These are phyloP conservation scores for Xylaria arbuscula DNA, from an alignment of 2,329 filamentous ascomycete species.

Conservation along the genomic window DNA sequence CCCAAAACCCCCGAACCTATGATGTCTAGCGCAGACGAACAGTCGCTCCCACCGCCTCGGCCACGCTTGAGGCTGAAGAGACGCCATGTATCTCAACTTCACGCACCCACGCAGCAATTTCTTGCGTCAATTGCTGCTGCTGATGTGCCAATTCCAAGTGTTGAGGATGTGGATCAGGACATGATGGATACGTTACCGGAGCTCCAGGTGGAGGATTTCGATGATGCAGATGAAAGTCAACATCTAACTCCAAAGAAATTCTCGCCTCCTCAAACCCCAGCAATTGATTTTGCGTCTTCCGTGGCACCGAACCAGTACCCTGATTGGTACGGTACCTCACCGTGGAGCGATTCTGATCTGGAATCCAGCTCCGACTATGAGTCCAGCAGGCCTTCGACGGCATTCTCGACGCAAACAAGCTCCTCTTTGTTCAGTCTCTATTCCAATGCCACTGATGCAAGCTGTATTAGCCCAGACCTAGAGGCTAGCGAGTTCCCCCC, in stretches of 20 bases:
- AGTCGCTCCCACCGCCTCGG: conserved; percentile 60
- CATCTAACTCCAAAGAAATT: conserved; percentile 56
- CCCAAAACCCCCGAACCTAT: conserved; percentile 66
- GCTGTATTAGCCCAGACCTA: conserved; percentile 64
- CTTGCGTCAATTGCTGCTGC: conserved; percentile 74
- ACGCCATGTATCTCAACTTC: conserved; percentile 63
- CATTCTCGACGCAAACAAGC: conserved; percentile 69
- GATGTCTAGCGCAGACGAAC: conserved; percentile 51
- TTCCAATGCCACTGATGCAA: conserved; percentile 65
- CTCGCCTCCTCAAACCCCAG: conserved; percentile 70
- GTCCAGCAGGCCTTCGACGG: conserved; percentile 69
- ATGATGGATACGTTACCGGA: conserved; percentile 56
- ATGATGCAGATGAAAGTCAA: conserved; percentile 49
- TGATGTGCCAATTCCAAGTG: conserved; percentile 72
- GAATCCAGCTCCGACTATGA: conserved; percentile 70
- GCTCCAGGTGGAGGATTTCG: conserved; percentile 51
- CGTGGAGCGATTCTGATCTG: conserved; percentile 62
- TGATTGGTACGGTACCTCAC: conserved; percentile 69
- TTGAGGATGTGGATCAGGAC: conserved; percentile 64
- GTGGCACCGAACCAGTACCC: conserved; percentile 62
- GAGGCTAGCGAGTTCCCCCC: conserved; percentile 52
- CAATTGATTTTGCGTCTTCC: conserved; percentile 58
- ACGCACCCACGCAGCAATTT: conserved; percentile 72
- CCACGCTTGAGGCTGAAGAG: conserved; percentile 67
- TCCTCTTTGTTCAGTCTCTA: conserved; percentile 67